phyloP scores from a whole-genome alignment of 805 yeast species.

The Saccharomycopsis guyanensis region DNA sequence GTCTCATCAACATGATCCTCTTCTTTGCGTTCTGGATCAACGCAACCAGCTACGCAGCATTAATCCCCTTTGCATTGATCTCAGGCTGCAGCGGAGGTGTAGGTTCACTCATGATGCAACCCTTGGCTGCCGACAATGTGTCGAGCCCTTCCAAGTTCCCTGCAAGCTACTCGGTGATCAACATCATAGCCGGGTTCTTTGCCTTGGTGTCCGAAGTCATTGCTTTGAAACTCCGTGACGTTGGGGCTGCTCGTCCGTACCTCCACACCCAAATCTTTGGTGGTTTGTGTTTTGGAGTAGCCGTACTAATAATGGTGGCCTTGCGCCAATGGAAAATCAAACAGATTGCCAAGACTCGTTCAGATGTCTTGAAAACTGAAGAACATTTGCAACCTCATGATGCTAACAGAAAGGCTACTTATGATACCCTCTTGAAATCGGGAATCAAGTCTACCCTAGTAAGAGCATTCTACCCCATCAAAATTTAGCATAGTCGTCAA shows the following conservation, averaged over 20 bases:
- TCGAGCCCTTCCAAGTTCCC: slow-evolving; percentile 25
- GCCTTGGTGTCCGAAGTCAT: slow-evolving; percentile 27
- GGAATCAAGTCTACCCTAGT: background rate
- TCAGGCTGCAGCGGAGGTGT: slow-evolving; percentile 41
- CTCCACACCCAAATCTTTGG: slow-evolving; percentile 54
- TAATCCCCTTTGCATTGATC: slow-evolving; percentile 36
- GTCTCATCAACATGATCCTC: slow-evolving; percentile 27
- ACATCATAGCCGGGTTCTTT: slow-evolving; percentile 26
- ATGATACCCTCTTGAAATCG: slow-evolving; percentile 1
- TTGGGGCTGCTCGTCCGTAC: slow-evolving; percentile 35
- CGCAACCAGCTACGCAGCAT: slow-evolving; percentile 32
- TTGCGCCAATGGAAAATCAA: slow-evolving; percentile 47
- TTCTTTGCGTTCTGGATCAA: slow-evolving; percentile 43
- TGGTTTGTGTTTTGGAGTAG: slow-evolving; percentile 41
- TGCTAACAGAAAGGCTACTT: background rate
- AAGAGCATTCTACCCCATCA: slow-evolving; percentile 8
- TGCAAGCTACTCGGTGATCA: slow-evolving; percentile 27
- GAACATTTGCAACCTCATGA: background rate
- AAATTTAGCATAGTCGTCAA: slow-evolving; percentile 1
- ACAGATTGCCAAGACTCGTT: slow-evolving; percentile 28
- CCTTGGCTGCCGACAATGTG: slow-evolving; percentile 27
- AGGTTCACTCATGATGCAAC: slow-evolving; percentile 28
- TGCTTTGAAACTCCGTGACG: slow-evolving; percentile 25
- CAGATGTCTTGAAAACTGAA: background rate
- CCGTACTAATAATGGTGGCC: slow-evolving; percentile 35